These are phyloP conservation scores for Moesziomyces globuligerus DNA, from an alignment of 1,284 basidiomycete species.

Conservation along the genomic window DNA sequence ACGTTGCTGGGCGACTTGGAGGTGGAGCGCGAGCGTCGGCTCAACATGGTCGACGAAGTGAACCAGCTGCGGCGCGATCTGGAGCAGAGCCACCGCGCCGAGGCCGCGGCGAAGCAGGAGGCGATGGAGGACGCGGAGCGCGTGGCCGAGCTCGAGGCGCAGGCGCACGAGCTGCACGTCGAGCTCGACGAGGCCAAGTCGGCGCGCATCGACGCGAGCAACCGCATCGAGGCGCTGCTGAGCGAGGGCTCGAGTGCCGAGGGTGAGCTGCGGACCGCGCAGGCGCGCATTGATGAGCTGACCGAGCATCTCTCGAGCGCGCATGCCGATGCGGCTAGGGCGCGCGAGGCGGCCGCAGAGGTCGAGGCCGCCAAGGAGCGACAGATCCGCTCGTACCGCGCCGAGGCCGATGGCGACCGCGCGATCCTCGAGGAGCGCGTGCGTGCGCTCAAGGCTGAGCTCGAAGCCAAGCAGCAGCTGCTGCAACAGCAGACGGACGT, in stretches of 20 bases:
- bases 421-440: slow-evolving; percentile 62
- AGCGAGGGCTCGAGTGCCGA: slow-evolving; percentile 58
- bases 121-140: slow-evolving; percentile 55
- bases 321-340: slow-evolving; percentile 49
- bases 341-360: slow-evolving; percentile 47
- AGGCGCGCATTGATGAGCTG: slow-evolving; percentile 57
- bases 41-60: slow-evolving; percentile 63
- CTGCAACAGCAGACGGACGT: slow-evolving; percentile 32
- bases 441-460: slow-evolving; percentile 43
- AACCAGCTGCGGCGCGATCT: slow-evolving; percentile 49
- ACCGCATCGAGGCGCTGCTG: slow-evolving; percentile 57
- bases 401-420: slow-evolving; percentile 61
- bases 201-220: slow-evolving; percentile 55
- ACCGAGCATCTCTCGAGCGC: slow-evolving; percentile 51
- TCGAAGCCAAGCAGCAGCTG: slow-evolving; percentile 37
- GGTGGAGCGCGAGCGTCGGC: slow-evolving; percentile 49
- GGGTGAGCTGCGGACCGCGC: slow-evolving; percentile 51
- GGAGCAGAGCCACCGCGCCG: slow-evolving; percentile 47
- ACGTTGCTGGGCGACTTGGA: slow-evolving; percentile 43
- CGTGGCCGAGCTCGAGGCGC: slow-evolving; percentile 53
- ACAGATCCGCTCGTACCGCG: slow-evolving; percentile 53
- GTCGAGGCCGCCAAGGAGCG: slow-evolving; percentile 53
- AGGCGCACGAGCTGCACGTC: slow-evolving; percentile 48
- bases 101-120: slow-evolving; percentile 48
- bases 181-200: slow-evolving; percentile 59